These are phyloP conservation scores for Saccharomyces hybrid DNA, from an alignment of 1,139 yeast genomes.

Conservation along the genomic window DNA sequence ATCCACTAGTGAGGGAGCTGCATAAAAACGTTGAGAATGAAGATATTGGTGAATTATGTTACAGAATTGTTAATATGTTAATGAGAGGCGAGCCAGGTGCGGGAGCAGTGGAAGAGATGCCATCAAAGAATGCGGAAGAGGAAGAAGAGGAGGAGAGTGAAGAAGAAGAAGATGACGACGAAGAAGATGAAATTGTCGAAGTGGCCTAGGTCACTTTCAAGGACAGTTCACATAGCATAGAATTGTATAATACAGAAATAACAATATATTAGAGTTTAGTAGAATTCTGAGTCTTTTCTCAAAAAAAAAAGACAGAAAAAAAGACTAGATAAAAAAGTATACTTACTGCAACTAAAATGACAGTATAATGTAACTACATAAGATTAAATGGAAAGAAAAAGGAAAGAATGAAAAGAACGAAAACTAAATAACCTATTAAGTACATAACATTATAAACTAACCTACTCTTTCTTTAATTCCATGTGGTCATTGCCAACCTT, in stretches of 20 bases:
- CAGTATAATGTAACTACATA: background rate
- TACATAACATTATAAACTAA: background rate
- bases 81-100: slow-evolving; percentile 79
- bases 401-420: background rate
- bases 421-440: background rate
- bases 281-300: background rate
- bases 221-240: background rate
- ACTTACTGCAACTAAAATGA: background rate
- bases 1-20: slow-evolving; percentile 76
- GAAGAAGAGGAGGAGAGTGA: slow-evolving; percentile 30
- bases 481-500: slow-evolving; percentile 59
- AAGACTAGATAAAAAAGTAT: background rate
- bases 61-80: slow-evolving; percentile 72
- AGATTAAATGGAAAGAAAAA: background rate
- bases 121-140: slow-evolving; percentile 36
- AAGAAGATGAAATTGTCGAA: slow-evolving; percentile 29
- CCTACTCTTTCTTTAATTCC: slow-evolving; percentile 41
- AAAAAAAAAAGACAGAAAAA: background rate
- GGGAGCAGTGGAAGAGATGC: slow-evolving; percentile 47
- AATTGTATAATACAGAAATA: slow-evolving; percentile 3
- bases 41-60: slow-evolving; percentile 59
- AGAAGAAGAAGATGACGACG: slow-evolving; percentile 19
- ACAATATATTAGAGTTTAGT: background rate
- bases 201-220: slow-evolving; percentile 21
- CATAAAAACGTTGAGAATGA: slow-evolving; percentile 65